Evolutionary conservation across 768 basidiomycete species (phyloP).

Genomic region (Exsudoporus frostii): DNA sequence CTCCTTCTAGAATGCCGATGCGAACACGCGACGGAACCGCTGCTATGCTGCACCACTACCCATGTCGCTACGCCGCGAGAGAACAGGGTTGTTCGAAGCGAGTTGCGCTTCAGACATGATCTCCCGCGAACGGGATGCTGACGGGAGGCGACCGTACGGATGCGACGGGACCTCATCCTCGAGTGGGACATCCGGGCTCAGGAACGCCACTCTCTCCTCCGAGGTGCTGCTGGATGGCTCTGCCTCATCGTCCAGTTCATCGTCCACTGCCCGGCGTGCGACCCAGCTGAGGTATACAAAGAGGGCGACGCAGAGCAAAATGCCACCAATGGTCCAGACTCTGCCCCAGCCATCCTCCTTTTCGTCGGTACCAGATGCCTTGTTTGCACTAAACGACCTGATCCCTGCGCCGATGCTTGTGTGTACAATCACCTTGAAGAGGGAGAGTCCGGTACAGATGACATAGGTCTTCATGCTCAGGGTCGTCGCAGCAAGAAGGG

Average conservation of each 20-base stretch:
- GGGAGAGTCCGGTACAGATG: conserved; percentile 73
- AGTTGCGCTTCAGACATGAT: conserved; percentile 51
- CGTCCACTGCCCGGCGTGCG: conserved; percentile 66
- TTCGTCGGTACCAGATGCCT: conserved; percentile 37
- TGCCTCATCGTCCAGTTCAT: conserved; percentile 47
- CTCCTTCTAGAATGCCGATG: neutral
- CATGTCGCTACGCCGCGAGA: conserved; percentile 17
- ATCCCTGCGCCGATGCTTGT: conserved; percentile 85
- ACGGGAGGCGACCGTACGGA: conserved; percentile 17
- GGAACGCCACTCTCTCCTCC: conserved; percentile 56
- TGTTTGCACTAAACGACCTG: conserved; percentile 65
- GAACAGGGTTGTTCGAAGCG: conserved; percentile 12
- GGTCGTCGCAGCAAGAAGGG: conserved; percentile 81
- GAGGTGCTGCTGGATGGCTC: conserved; percentile 27
- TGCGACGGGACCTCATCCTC: conserved; percentile 23
- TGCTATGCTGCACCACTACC: conserved; percentile 9
- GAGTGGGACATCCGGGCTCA: conserved; percentile 32
- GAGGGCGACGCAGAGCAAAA: conserved; percentile 68
- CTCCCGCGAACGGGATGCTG: conserved; percentile 19
- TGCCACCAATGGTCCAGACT: conserved; percentile 66
- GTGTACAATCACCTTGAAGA: conserved; percentile 90
- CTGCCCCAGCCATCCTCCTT: conserved; percentile 46
- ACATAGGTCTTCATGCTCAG: conserved; percentile 78
- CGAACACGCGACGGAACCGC: neutral
- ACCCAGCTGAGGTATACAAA: conserved; percentile 79